Base-by-base conservation (phyloP, 2,329 filamentous ascomycete genomes). In the Xylaria arbuscula region DNA sequence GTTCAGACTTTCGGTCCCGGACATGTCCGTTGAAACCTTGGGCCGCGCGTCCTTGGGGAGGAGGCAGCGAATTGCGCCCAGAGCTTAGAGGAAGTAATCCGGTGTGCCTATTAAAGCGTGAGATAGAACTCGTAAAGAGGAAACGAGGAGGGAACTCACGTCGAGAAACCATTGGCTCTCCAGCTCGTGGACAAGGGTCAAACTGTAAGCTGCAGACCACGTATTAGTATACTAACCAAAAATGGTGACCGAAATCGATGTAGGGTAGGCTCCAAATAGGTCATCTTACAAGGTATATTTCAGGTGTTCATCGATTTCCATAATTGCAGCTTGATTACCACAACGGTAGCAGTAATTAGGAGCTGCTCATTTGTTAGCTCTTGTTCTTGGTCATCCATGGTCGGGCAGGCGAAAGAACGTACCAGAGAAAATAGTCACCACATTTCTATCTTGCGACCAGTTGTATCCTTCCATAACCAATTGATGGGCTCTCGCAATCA, bases 381-480 rank as follows among this genome's bases (percentile, higher is more conserved):
- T 66, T 61, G 28, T 36, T 45, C 51, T 51, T 15, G 19, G 15
- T 34, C 11, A 5, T 17, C 36, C 24, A 36, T 15, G 56, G 67
- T 24, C 48, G 56, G 19, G 15, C 40, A 17, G 3, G 40, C 15
- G 13, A 28, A 2, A 28, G 48, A 78, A 79, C 84, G 73, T 84
- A 95, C 93, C 94, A 75, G 94, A 98, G 85, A 99, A 99, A 78
- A 99, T 98, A 45, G 96, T 99, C 70, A 99, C 96, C 60, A 99
- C 96, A 75, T 99, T 98, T 73, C 95, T 87, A 80, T 98, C 96
- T 82, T 98, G 96, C 73, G 94, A 98, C 96, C 96, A 99, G 81
- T 98, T 99, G 83, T 98, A 99, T 57, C 96, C 96, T 82, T 99
- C 96, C 95, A 98, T 99, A 69, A 99, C 96, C 80, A 99, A 85